Evolutionary conservation across 2,329 filamentous ascomycete genomes (phyloP), one percentile per base, ranked within the genome.

Genomic region (Leptographium radiaticola): DNA sequence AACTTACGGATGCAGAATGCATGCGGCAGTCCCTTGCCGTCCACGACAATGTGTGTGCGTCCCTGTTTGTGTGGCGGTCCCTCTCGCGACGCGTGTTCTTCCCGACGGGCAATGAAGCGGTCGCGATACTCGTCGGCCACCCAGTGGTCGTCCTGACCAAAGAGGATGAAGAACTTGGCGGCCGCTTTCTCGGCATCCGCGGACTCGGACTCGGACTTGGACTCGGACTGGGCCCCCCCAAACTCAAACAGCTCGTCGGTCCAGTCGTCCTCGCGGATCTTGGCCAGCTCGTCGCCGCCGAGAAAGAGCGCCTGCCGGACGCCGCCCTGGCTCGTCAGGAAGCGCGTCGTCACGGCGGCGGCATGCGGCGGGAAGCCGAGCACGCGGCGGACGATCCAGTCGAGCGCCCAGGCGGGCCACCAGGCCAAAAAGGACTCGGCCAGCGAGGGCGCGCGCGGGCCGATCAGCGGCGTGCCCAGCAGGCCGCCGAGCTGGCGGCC

Each of bases 81-180:
- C 45, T 63, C 64, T 30, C 65, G 64, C 52, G 63, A 52, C 44
- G 59, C 59, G 49, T 62, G 59, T 55, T 62, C 64, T 60, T 61
- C 64, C 55, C 71, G 65, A 44, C 65, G 65, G 46, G 67, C 68
- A 52, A 84, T 78, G 55, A 84, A 77, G 33, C 70, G 71, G 58
- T 83, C 78, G 10, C 81, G 70, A 48, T 73, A 70, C 50, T 73
- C 68, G 49, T 79, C 68, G 3, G 76, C 75, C 1, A 85, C 78
- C 81, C 81, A 85, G 54, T 82, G 74, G 56, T 85, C 81, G 51
- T 75, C 66, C 57, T 74, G 68, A 2, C 75, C 81, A 58, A 82
- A 84, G 50, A 81, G 76, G 58, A 83, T 73, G 58, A 77, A 75
- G 60, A 84, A 77, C 57, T 74, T 79, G 1, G 73, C 74, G 25